Base-by-base conservation (phyloP, 129 eudicot genomes). In the Logfia minima region DNA sequence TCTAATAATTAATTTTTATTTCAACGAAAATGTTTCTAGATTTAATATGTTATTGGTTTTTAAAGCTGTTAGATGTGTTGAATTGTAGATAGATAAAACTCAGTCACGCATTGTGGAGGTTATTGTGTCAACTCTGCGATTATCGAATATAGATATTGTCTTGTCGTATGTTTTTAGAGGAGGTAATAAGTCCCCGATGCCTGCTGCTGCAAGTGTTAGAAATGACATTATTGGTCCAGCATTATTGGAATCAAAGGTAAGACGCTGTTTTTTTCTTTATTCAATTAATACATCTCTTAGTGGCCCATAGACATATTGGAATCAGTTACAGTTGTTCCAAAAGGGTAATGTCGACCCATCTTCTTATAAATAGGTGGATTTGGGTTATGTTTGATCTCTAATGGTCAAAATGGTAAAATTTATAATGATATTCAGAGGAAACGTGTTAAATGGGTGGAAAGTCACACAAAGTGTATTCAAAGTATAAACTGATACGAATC, bases 181-280 rank as follows among this genome's bases (percentile, higher is more conserved):
- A 70, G 91, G 80, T 29, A 91, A 79, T 74, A 83, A 90, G 73
- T 70, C 84, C 45, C 85, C 82, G 10, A 83, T 90, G 88, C 91
- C 96, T 32, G 96, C 90, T 16, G 88, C 91, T 64, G 77, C 85
- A 37, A 88, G 76, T 84, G 82, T 91, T 69, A 84, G 85, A 65
- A 89, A 87, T 79, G 96, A 94, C 74, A 86, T 87, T 26, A 84
- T 94, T 83, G 90, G 80, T 61, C 98, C 97, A 58, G 88, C 98
- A 53, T 68, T 94, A 71, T 80, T 81, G 73, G 92, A 94, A 71
- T 91, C 90, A 79, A 86, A 83, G 80, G 98, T 93, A 79, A 83
- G 94, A 66, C 13, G 2, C 6, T 66, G 51, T 64, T 26, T 74
- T 31, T 31, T 43, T 41, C 48, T 41, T 41, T 9, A 41, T 41